Percentiles rank a stretch among this genome's conserved stretches.
These are phyloP conservation scores for Hanseniaspora gamundiae DNA, from an alignment of 1,139 yeast species.

Conservation along the genomic window DNA sequence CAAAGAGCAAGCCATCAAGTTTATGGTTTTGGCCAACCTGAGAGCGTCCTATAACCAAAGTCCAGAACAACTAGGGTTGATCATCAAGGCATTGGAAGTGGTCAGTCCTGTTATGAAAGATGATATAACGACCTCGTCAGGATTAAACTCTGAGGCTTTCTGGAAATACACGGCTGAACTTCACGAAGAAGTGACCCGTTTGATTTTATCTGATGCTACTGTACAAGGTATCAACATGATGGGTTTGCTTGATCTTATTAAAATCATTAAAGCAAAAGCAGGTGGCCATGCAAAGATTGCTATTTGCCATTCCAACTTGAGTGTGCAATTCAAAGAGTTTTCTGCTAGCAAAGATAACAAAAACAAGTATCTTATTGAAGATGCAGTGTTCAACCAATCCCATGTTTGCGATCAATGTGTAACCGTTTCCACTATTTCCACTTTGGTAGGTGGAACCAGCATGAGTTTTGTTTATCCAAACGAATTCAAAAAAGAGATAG, in stretches of 20 bases:
- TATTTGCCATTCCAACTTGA: background rate
- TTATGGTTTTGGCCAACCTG: background rate
- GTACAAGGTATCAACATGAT: background rate
- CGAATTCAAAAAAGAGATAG: background rate
- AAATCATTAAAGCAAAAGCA: background rate
- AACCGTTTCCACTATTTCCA: conserved; percentile 1
- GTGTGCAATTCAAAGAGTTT: background rate
- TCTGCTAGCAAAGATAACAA: background rate
- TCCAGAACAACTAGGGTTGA: background rate
- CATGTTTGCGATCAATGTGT: background rate
- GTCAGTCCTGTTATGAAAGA: background rate
- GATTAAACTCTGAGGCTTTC: background rate
- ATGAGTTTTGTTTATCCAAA: background rate
- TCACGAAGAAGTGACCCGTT: background rate
- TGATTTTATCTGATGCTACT: background rate
- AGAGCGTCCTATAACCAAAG: background rate
- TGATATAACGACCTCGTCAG: background rate
- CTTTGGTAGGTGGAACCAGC: conserved; percentile 1
- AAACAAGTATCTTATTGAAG: background rate
- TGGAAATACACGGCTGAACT: background rate
- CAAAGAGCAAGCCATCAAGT: background rate
- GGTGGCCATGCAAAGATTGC: background rate
- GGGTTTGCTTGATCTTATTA: background rate
- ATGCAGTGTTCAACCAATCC: conserved; percentile 4
- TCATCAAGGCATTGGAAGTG: background rate